Base-by-base conservation (phyloP, 495 filamentous ascomycete genomes). In the Penicillium salamii region DNA sequence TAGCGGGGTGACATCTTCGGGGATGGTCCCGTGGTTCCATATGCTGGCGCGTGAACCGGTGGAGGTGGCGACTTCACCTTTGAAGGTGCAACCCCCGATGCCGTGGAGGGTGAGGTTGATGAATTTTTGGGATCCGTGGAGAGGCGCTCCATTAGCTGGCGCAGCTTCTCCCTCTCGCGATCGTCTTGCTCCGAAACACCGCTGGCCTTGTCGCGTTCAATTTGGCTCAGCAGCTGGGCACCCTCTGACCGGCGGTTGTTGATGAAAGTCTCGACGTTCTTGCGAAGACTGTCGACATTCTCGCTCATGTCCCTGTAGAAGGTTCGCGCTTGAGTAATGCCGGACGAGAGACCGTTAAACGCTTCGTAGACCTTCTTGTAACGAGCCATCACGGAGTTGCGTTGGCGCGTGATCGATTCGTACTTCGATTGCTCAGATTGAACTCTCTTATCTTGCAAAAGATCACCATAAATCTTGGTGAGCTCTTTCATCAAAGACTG, bases 291-390 rank as follows among this genome's bases (percentile, higher is more conserved):
- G 36, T 96, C 89, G 2, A 95, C 91, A 1, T 91, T 97, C 42
- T 97, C 90, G 55, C 81, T 85, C 90, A 97, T 98, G 63, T 97
- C 93, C 5, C 79, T 80, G 64, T 98, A 98, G 79, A 96, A 98
- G 24, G 82, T 85, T 61, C 89, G 89, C 11, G 93, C 93, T 53
- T 91, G 86, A 53, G 83, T 77, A 7, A 97, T 74, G 18, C 93
- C 93, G 1, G 87, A 85, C 44, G 87, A 81, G n/a, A 98, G 80
- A 47, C 93, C 91, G 50, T 95, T 81, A 68, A 95, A 98, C 32
- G 91, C 87, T 61, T 96, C 90, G 54, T 93, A 92, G 6, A 92
- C 83, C 56, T 90, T 89, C 67, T 91, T 91, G 68, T 97, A 98
- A 64, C 83, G 91, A 54, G 78, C 79, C 73, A 96, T 80, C 2